Percentiles rank a stretch among this genome's conserved stretches.
Evolutionary conservation across 73 alveolate genomes (phyloP).

Genomic region (Breviolum minutum): DNA sequence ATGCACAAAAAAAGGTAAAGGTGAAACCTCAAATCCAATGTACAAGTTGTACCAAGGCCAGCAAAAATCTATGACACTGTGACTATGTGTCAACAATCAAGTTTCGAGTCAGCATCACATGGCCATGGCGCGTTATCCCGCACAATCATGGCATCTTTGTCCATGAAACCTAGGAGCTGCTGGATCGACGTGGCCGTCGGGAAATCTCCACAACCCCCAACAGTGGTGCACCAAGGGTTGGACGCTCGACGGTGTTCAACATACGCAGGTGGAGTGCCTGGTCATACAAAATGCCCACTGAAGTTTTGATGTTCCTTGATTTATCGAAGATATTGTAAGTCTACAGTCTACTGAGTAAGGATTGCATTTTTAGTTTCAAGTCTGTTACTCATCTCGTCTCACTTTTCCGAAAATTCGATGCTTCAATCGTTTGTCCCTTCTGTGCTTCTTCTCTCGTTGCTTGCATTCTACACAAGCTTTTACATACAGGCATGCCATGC

Average conservation of each 20-base stretch:
- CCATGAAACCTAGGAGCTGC: constrained; percentile 63
- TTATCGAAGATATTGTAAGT: neutral
- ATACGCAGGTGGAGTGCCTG: constrained; percentile 66
- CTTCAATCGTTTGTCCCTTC: too few species aligned
- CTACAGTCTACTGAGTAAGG: too few species aligned
- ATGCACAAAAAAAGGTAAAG: neutral
- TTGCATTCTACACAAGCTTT: too few species aligned
- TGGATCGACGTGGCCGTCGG: neutral
- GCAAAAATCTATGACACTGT: neutral
- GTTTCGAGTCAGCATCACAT: neutral
- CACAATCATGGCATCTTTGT: constrained; percentile 94
- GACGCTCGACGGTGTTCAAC: constrained; percentile 79
- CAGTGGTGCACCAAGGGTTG: neutral
- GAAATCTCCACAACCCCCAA: neutral
- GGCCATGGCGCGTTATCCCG: constrained; percentile 5
- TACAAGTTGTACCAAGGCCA: neutral
- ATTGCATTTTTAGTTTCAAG: too few species aligned
- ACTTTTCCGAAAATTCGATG: too few species aligned
- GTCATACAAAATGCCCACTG: too few species aligned
- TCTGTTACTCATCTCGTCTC: too few species aligned
- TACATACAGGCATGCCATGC: too few species aligned
- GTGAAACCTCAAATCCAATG: neutral
- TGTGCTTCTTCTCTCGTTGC: too few species aligned
- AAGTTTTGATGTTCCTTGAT: neutral
- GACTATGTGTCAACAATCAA: neutral